These are phyloP conservation scores for Sherardia arvensis DNA, from an alignment of 257 asterid species.

Conservation along the genomic window DNA sequence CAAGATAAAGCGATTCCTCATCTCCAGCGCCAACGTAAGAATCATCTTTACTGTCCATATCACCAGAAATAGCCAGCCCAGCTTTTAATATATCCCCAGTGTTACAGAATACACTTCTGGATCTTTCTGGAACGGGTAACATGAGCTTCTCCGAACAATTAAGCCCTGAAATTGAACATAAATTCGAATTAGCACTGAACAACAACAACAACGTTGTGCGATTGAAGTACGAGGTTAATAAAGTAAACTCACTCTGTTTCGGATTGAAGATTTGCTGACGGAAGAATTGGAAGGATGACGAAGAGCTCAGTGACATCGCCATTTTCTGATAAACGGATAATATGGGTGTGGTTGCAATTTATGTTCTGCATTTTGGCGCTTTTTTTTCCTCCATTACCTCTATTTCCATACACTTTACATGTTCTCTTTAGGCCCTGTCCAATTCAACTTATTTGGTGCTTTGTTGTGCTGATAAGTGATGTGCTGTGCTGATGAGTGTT, in stretches of 20 bases:
- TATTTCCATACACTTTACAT: no score
- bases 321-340: constrained; percentile 10
- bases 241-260: constrained; percentile 1
- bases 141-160: constrained; percentile 6
- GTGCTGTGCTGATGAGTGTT: no score
- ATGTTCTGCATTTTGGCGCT: neutral
- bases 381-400: neutral
- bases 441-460: no score
- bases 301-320: constrained; percentile 5
- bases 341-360: neutral
- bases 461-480: no score
- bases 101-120: constrained; percentile 14
- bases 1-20: constrained; percentile 59
- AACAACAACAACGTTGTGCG: neutral
- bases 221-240: neutral
- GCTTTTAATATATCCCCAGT: constrained; percentile 13
- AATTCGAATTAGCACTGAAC: neutral
- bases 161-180: neutral
- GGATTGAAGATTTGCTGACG: neutral
- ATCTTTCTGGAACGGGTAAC: constrained; percentile 3
- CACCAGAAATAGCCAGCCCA: constrained; percentile 14
- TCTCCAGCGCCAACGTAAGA: constrained; percentile 21
- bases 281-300: neutral
- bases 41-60: constrained; percentile 17
- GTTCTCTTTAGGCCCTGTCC: no score